A percentile compares a stretch with the other conserved stretches of the same genome.
phyloP scores from a whole-genome alignment of 2,329 filamentous ascomycete species.

The Lachnellula subtilissima region DNA sequence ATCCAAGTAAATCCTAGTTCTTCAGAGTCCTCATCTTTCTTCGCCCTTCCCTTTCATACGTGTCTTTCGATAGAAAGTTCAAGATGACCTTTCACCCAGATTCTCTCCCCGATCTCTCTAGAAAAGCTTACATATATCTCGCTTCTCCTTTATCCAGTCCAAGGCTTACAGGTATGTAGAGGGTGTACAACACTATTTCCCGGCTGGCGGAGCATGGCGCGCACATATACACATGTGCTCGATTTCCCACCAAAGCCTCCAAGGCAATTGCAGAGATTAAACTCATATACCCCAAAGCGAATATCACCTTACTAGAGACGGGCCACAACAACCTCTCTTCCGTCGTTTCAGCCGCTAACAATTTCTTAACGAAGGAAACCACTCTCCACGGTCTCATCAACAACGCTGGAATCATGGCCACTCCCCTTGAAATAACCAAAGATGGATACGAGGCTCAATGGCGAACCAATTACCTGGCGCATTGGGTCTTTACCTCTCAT shows the following conservation, averaged over 20 bases:
- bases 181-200: conserved; percentile 42
- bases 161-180: conserved; percentile 5
- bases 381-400: conserved; percentile 39
- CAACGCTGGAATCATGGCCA: conserved; percentile 38
- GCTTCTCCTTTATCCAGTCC: neutral
- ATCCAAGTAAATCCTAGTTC: too few relatives aligned
- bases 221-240: conserved; percentile 23
- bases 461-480: conserved; percentile 31
- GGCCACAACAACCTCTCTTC: conserved; percentile 34
- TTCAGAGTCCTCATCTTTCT: neutral
- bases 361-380: conserved; percentile 16
- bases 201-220: conserved; percentile 26
- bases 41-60: neutral
- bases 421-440: conserved; percentile 28
- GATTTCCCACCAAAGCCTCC: conserved; percentile 15
- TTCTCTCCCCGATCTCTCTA: conserved; percentile 17
- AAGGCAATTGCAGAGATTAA: conserved; percentile 19
- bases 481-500: conserved; percentile 23
- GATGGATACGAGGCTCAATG: conserved; percentile 37
- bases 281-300: conserved; percentile 10
- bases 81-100: conserved; percentile 17
- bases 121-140: conserved; percentile 10
- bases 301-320: conserved; percentile 31
- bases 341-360: conserved; percentile 29
- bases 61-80: neutral